These are phyloP conservation scores for Oryza glaberrima DNA, from an alignment of 176 grass and related monocot species.

Conservation along the genomic window DNA sequence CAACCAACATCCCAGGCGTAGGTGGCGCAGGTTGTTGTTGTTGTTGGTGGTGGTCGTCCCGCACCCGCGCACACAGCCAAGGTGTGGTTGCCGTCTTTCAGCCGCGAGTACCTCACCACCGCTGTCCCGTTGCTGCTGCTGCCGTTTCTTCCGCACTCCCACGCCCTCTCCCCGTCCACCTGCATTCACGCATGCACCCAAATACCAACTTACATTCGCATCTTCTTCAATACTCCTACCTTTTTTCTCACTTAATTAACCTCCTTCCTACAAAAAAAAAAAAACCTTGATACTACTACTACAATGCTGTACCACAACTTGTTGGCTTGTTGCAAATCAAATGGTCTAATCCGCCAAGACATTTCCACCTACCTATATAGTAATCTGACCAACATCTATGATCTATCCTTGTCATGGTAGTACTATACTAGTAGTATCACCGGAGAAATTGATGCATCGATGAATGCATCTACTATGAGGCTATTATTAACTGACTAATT, in stretches of 20 bases:
- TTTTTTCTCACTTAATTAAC: too few species aligned
- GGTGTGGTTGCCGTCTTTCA: conserved; percentile 73
- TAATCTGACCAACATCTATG: not conserved
- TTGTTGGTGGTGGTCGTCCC: conserved; percentile 1
- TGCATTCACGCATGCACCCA: conserved; percentile 38
- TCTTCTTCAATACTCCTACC: too few species aligned
- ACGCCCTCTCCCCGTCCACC: conserved; percentile 60
- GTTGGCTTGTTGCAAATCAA: too few species aligned
- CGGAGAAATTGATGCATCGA: not conserved
- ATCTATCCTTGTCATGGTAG: not conserved
- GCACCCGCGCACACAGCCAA: conserved; percentile 59
- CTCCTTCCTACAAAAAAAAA: too few species aligned
- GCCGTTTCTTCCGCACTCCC: conserved; percentile 39
- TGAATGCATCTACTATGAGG: not conserved
- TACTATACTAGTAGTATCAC: not conserved
- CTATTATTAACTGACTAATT: not conserved
- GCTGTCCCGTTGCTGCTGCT: conserved; percentile 29
- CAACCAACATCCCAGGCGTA: conserved; percentile 89
- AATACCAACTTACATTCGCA: not conserved
- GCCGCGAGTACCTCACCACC: conserved; percentile 45
- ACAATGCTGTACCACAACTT: too few species aligned
- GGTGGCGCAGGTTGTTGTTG: conserved; percentile 47
- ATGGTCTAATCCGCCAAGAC: not conserved
- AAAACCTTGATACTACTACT: too few species aligned
- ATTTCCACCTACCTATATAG: not conserved